phyloP scores from a whole-genome alignment of 805 yeast species.

The Dipodascopsis tothii region DNA sequence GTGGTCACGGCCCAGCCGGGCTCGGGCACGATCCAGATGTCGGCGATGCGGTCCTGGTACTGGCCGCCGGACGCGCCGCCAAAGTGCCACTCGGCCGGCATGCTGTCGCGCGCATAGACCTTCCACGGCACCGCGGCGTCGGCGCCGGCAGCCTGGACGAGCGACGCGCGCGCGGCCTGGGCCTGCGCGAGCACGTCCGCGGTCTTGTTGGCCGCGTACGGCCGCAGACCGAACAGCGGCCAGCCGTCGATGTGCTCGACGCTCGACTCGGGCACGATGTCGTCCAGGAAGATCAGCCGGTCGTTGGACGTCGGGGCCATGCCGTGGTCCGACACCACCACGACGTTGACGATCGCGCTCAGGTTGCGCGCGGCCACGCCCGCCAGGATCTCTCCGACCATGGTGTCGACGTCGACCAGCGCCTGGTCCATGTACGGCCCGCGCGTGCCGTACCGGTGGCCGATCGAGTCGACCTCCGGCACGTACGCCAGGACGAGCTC shows the following conservation, averaged over 20 bases:
- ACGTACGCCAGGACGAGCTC: slow-evolving; percentile 71
- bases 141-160: slow-evolving; percentile 28
- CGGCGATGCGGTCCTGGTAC: slow-evolving; percentile 63
- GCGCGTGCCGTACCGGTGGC: slow-evolving; percentile 63
- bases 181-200: slow-evolving; percentile 45
- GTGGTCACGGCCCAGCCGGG: slow-evolving; percentile 74
- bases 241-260: slow-evolving; percentile 69
- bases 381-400: slow-evolving; percentile 43
- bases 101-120: slow-evolving; percentile 48
- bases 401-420: slow-evolving; percentile 56
- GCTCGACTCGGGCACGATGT: slow-evolving; percentile 47
- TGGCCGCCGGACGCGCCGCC: slow-evolving; percentile 38
- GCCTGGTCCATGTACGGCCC: slow-evolving; percentile 53
- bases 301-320: slow-evolving; percentile 80
- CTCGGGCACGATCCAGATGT: slow-evolving; percentile 76
- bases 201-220: slow-evolving; percentile 36
- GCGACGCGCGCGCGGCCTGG: slow-evolving; percentile 26
- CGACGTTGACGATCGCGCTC: slow-evolving; percentile 57
- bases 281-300: slow-evolving; percentile 65
- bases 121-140: slow-evolving; percentile 33
- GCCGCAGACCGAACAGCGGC: slow-evolving; percentile 78
- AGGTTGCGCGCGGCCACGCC: slow-evolving; percentile 52
- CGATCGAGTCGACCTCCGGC: slow-evolving; percentile 72
- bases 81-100: slow-evolving; percentile 49
- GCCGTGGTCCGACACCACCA: slow-evolving; percentile 85